phyloP scores from a whole-genome alignment of 2,329 filamentous ascomycete species.

The Raffaelea deltoideospora region DNA sequence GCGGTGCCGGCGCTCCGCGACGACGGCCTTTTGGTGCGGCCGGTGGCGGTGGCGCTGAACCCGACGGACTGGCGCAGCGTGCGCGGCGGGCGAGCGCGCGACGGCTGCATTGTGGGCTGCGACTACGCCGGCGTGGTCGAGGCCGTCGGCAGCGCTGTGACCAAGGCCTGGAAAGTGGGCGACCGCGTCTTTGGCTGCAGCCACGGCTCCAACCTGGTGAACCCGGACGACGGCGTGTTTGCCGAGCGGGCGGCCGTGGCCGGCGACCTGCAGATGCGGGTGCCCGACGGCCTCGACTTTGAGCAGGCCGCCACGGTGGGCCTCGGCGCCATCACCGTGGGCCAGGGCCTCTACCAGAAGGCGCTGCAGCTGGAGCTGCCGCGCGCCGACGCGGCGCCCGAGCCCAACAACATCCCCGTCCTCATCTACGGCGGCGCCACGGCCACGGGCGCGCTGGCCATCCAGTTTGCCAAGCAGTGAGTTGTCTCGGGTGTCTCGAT shows the following conservation, averaged over 20 bases:
- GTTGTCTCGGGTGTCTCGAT: no score
- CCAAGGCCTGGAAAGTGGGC: conserved; percentile 25
- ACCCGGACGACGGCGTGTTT: conserved; percentile 26
- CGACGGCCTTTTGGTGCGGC: conserved; percentile 12
- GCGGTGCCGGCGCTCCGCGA: conserved; percentile 9
- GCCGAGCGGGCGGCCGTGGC: conserved; percentile 22
- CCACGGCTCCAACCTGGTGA: conserved; percentile 18
- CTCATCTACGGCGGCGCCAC: conserved; percentile 30
- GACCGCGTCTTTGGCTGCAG: conserved; percentile 27
- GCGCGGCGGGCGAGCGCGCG: background rate
- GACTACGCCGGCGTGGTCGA: conserved; percentile 32
- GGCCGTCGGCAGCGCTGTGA: conserved; percentile 25
- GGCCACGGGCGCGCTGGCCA: conserved; percentile 24
- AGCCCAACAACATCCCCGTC: conserved; percentile 10
- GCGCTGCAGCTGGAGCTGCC: conserved; percentile 29
- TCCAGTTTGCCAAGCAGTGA: conserved; percentile 17
- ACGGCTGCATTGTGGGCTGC: conserved; percentile 13
- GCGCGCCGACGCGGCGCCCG: conserved; percentile 16
- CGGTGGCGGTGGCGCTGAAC: conserved; percentile 12
- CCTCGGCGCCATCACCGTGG: conserved; percentile 36
- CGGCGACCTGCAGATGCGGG: conserved; percentile 23
- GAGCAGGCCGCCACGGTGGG: conserved; percentile 43
- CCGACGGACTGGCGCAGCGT: conserved; percentile 13
- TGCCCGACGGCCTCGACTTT: conserved; percentile 29
- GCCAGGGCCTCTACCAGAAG: conserved; percentile 29